A percentile compares a stretch with the other conserved stretches of the same genome.
These are phyloP conservation scores for Vanderwaltozyma polyspora DNA, from an alignment of 805 yeast species.

Conservation along the genomic window DNA sequence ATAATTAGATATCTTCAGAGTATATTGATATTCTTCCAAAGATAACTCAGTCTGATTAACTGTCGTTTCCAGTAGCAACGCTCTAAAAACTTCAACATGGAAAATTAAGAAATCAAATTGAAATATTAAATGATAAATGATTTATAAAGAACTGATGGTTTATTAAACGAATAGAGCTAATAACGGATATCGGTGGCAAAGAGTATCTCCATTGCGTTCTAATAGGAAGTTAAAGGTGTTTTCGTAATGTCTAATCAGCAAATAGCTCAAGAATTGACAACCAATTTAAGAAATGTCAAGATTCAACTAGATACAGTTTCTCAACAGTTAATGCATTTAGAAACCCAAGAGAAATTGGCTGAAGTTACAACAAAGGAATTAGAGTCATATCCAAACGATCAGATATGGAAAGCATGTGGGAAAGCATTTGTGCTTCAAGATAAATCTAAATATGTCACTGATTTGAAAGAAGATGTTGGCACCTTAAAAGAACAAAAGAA, in stretches of 20 bases:
- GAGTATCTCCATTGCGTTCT: no score
- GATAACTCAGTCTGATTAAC: no score
- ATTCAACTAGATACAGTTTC: slow-evolving; percentile 22
- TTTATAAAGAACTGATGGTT: background rate
- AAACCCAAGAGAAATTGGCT: slow-evolving; percentile 34
- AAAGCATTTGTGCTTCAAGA: slow-evolving; percentile 46
- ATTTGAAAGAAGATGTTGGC: slow-evolving; percentile 40
- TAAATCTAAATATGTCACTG: slow-evolving; percentile 35
- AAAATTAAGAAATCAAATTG: background rate
- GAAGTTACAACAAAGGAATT: slow-evolving; percentile 49
- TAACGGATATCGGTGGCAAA: no score
- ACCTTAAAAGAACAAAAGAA: slow-evolving; percentile 47
- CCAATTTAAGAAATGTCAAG: slow-evolving; percentile 18
- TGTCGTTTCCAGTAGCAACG: no score
- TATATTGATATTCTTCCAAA: no score
- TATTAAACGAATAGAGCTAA: no score
- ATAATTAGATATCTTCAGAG: no score
- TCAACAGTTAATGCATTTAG: slow-evolving; percentile 21
- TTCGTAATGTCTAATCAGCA: slow-evolving; percentile 1
- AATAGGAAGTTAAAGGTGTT: no score
- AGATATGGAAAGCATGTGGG: slow-evolving; percentile 81
- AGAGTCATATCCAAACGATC: slow-evolving; percentile 34
- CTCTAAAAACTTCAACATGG: no score
- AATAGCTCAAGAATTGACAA: slow-evolving; percentile 16
- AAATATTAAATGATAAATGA: background rate